Evolutionary conservation across 1,139 yeast species (phyloP).

Genomic region (Kurtzmaniella quercitrusa): DNA sequence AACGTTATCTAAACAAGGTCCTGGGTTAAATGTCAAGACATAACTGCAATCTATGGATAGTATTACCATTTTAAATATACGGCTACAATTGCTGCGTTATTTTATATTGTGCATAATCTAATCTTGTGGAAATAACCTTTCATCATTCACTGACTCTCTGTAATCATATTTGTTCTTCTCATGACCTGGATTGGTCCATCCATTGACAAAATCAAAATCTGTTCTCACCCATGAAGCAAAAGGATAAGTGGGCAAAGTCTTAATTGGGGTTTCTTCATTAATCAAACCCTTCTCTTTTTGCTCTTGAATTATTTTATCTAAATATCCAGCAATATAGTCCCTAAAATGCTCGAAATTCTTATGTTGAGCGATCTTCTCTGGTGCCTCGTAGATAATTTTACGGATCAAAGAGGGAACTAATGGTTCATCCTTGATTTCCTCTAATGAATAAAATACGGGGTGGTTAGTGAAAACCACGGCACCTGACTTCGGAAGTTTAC

Average conservation of each 20-base stretch:
- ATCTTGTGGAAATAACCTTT: conserved; percentile 5
- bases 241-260: conserved; percentile 61
- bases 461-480: conserved; percentile 60
- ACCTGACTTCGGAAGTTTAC: conserved; percentile 44
- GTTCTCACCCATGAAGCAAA: conserved; percentile 49
- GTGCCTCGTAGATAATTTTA: conserved; percentile 63
- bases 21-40: no score
- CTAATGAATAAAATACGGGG: conserved; percentile 64
- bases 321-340: conserved; percentile 55
- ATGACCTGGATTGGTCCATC: conserved; percentile 46
- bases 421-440: conserved; percentile 78
- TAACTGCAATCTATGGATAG: no score
- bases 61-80: no score
- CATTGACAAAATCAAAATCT: conserved; percentile 35
- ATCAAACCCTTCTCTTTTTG: conserved; percentile 58
- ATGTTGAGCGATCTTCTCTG: conserved; percentile 59
- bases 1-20: no score
- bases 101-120: no score
- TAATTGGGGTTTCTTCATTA: conserved; percentile 50
- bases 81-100: no score
- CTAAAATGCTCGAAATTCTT: conserved; percentile 55
- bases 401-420: conserved; percentile 61
- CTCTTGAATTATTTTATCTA: conserved; percentile 52
- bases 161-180: conserved; percentile 19
- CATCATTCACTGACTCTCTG: conserved; percentile 19